Evolutionary conservation across 352 stramenopile genomes (phyloP).

Genomic region (Phytophthora colocasiae): DNA sequence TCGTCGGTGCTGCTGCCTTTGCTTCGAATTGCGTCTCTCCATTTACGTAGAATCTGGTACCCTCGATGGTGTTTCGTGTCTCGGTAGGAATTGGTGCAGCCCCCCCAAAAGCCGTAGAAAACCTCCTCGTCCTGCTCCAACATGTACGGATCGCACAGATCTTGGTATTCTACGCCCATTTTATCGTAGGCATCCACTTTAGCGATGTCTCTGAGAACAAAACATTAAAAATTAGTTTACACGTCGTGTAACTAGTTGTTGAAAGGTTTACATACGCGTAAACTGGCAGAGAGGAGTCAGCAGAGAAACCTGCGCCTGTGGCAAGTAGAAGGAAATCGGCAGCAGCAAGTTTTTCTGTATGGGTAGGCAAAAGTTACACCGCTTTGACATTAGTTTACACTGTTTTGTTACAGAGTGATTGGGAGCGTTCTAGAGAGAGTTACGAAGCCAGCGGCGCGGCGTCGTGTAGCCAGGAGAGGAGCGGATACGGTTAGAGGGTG

Average conservation of each 20-base stretch:
- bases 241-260: slow-evolving; percentile 7
- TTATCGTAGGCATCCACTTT: slow-evolving; percentile 81
- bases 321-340: slow-evolving; percentile 90
- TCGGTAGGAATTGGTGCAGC: slow-evolving; percentile 89
- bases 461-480: background rate
- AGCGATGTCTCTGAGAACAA: slow-evolving; percentile 75
- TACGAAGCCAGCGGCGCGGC: background rate
- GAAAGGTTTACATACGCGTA: slow-evolving; percentile 71
- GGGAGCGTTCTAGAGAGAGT: background rate
- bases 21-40: slow-evolving; percentile 42
- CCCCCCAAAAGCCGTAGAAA: slow-evolving; percentile 94
- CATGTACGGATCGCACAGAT: slow-evolving; percentile 90
- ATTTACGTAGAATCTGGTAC: slow-evolving; percentile 72
- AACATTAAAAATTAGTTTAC: slow-evolving; percentile 12
- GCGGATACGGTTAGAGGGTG: background rate
- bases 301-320: slow-evolving; percentile 91
- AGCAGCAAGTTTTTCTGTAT: slow-evolving; percentile 64
- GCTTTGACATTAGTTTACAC: slow-evolving; percentile 8
- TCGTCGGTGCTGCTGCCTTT: slow-evolving; percentile 30
- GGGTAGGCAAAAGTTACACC: slow-evolving; percentile 4
- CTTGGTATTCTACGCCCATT: slow-evolving; percentile 87
- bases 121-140: slow-evolving; percentile 77
- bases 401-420: slow-evolving; percentile 1
- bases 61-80: slow-evolving; percentile 80
- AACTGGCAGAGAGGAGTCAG: slow-evolving; percentile 88